phyloP scores from a whole-genome alignment of 1,284 basidiomycete genomes.

The Pterulicium gracile region DNA sequence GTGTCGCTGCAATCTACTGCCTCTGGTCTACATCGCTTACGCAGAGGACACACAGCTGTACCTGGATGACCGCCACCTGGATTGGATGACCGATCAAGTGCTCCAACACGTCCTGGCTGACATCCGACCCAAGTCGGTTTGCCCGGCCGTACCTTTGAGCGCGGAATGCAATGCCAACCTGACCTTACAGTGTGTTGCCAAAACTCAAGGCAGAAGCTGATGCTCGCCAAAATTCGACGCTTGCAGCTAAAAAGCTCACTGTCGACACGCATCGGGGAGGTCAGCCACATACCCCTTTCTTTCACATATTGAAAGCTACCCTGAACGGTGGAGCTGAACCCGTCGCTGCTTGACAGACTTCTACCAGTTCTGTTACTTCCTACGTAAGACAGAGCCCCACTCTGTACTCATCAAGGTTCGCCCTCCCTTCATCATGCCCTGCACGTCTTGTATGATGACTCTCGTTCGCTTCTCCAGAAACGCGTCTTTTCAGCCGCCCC shows the following conservation, averaged over 20 bases:
- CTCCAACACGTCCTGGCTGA: conserved; percentile 65
- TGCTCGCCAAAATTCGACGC: conserved; percentile 25
- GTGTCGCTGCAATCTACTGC: neutral
- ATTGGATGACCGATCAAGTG: conserved; percentile 69
- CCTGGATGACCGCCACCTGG: conserved; percentile 64
- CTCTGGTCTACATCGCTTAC: neutral
- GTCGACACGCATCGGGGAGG: conserved; percentile 71
- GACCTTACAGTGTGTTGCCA: conserved; percentile 40
- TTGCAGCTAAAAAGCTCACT: conserved; percentile 43
- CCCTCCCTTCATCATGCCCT: neutral
- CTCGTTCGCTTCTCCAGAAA: conserved; percentile 23
- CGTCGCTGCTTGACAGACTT: conserved; percentile 34
- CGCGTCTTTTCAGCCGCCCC: conserved; percentile 11
- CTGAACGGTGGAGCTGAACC: too few relatives aligned
- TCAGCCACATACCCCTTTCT: too few relatives aligned
- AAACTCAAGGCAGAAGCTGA: conserved; percentile 55
- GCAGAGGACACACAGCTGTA: conserved; percentile 46
- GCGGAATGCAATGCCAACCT: neutral
- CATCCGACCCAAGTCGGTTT: conserved; percentile 50
- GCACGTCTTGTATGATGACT: neutral
- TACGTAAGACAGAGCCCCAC: conserved; percentile 66
- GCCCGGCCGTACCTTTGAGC: conserved; percentile 1
- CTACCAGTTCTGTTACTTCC: conserved; percentile 75
- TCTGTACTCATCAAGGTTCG: conserved; percentile 62
- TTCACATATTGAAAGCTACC: too few relatives aligned